Conservation (phyloP, 148 eudicot genomes). For the Vaccinium macrocarpon region DNA sequence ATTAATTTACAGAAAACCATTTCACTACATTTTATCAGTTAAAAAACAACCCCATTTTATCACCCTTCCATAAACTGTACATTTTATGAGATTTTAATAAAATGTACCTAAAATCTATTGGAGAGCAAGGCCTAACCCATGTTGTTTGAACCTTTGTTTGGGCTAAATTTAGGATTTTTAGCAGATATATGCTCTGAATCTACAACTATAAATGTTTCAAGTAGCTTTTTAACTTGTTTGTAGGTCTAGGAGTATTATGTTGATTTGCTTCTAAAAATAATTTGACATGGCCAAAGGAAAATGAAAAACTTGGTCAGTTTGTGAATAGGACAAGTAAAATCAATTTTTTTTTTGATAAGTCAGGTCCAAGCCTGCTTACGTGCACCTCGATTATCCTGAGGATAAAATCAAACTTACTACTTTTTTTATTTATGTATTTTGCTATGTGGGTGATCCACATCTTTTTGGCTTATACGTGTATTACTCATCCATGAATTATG, state of each 20-base stretch:
- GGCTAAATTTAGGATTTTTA: background rate
- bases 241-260: background rate
- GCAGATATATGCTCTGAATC: background rate
- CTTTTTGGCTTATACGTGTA: background rate
- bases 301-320: background rate
- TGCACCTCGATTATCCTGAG: no score
- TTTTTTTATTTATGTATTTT: background rate
- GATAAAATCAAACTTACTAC: background rate
- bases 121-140: background rate
- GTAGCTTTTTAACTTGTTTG: background rate
- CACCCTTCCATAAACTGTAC: no score
- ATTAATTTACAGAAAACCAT: no score
- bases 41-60: no score
- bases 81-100: no score
- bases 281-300: background rate
- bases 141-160: background rate
- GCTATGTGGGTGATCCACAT: background rate
- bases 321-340: background rate
- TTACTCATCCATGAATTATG: slow-evolving; percentile 3
- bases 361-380: no score
- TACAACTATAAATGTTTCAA: background rate
- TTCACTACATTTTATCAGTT: no score
- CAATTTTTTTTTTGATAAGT: background rate
- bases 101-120: no score
- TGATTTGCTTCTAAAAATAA: background rate